Base-by-base conservation (phyloP, 78 protist species). In the Capsaspora owczarzaki region DNA sequence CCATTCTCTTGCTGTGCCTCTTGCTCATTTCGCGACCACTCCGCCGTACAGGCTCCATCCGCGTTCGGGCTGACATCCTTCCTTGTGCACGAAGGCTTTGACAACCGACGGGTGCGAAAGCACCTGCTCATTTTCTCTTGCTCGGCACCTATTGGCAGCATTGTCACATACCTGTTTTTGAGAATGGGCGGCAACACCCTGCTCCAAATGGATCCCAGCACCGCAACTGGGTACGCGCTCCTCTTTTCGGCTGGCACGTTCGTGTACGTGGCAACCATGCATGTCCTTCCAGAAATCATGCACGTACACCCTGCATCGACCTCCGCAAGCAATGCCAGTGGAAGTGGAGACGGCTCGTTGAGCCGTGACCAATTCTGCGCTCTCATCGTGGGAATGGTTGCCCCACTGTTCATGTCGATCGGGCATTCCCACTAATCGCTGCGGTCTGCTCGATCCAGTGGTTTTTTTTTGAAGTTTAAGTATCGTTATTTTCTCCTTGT, bases 251-350 rank as follows among this genome's bases (percentile, higher is more conserved):
- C 70, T 1, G 85, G 85, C 43, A 70, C 85, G 61, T 81, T 81
- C 22, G 69, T 81, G 41, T 81, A 81, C 53, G 85, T 81, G 35
- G 68, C 85, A 31, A 81, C 85, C 27, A n/a, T 81, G n/a, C 85
- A 81, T 53, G 85, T 81, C 31, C 69, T 81, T 0, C 85, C 85
- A 1, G 85, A 81, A 31, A 22, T 81, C 63, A 72, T 25, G 33
- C 20, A 16, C 33, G 66, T 16, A 29, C 66, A 56, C 35, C 10
- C 8, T 16, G 4, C 20, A 29, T 16, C 4, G 33, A 56, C 33
- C n/a, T 16, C 66, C 4, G 66, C 12, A 29, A 12, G 33, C 33
- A 56, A 56, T n/a, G n/a, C n/a, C n/a, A n/a, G n/a, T n/a, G n/a
- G n/a, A n/a, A n/a, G n/a, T n/a, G n/a, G n/a, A n/a, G n/a, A n/a